These are phyloP conservation scores for Yarrowia alimentaria DNA, from an alignment of 805 yeast genomes.

Conservation along the genomic window DNA sequence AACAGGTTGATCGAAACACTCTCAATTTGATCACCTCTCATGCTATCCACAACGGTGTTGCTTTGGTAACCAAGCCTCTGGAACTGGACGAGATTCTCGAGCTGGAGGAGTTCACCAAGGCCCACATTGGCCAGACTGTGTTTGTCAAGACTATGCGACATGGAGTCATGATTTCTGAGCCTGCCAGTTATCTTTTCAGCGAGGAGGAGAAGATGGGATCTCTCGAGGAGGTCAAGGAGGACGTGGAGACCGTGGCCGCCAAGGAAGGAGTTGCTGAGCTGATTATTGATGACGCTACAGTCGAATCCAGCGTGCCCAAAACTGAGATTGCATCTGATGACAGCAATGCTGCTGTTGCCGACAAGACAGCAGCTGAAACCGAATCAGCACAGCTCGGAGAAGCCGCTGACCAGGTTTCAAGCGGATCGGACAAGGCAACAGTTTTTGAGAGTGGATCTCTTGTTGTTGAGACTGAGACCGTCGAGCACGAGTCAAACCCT, in stretches of 20 bases:
- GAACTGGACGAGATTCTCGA: constrained; percentile 38
- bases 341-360: not conserved
- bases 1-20: constrained; percentile 45
- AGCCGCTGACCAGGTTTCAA: too few species aligned
- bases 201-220: constrained; percentile 31
- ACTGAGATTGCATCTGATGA: not conserved
- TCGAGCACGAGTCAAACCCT: too few species aligned
- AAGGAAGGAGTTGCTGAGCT: not conserved
- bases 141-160: constrained; percentile 20
- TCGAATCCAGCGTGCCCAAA: not conserved
- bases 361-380: not conserved
- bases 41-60: constrained; percentile 80
- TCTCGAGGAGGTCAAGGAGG: constrained; percentile 7
- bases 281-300: not conserved
- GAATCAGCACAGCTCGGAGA: too few species aligned
- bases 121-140: constrained; percentile 2
- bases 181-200: constrained; percentile 15
- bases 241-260: not conserved
- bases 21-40: constrained; percentile 60
- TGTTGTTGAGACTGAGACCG: too few species aligned
- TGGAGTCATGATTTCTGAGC: constrained; percentile 18
- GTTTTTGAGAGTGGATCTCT: too few species aligned
- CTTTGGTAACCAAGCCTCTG: constrained; percentile 62
- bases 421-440: not conserved
- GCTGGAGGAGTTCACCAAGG: constrained; percentile 37